Base-by-base conservation (phyloP, 768 basidiomycete species). In the Lentinula raphanica region DNA sequence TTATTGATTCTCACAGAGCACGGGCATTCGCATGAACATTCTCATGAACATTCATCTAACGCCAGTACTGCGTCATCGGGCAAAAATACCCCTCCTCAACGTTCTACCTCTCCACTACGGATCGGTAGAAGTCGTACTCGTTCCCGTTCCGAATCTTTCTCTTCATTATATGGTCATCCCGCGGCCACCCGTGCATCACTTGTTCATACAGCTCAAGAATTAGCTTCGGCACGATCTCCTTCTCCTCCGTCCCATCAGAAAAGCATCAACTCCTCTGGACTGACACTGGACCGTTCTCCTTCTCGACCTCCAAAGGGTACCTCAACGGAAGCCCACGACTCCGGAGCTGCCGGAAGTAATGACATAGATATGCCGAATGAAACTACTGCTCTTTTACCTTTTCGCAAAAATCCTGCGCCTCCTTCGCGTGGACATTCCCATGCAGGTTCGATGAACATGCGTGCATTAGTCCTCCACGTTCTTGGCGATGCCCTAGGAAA, bases 401-500 rank as follows among this genome's bases (percentile, higher is more conserved):
- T 35, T 25, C 46, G 29, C 21, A 19, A 46, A 45, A 17, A 42
- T 15, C 61, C 48, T 29, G 62, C 65, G 54, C 39, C 40, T 9
- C 62, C 65, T 54, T 64, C 61, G 8, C 71, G 72, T 44, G 57
- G 74, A 68, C 74, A 81, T 68, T 62, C 73, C 21, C 84, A 86
- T 65, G 72, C 74, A 8, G 87, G 86, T 0, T 92, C 88, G 0
- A 98, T 99, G 97, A 99, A 98, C 72, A 98, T 98, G 95, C 88
- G 79, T n/a, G 97, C 94, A 29, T 79, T 99, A 1, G 77, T 98
- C 31, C 73, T 99, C 28, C 97, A 99, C 70, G 97, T 98, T 38
- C 71, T 99, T 45, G 96, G 96, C 32, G 96, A 99, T 75, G 96
- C 96, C 56, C 81, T 99, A 25, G 97, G 97, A 50, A 98, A 99